Evolutionary conservation across 768 basidiomycete genomes (phyloP).

Genomic region (Chlorophyllum brunneum): DNA sequence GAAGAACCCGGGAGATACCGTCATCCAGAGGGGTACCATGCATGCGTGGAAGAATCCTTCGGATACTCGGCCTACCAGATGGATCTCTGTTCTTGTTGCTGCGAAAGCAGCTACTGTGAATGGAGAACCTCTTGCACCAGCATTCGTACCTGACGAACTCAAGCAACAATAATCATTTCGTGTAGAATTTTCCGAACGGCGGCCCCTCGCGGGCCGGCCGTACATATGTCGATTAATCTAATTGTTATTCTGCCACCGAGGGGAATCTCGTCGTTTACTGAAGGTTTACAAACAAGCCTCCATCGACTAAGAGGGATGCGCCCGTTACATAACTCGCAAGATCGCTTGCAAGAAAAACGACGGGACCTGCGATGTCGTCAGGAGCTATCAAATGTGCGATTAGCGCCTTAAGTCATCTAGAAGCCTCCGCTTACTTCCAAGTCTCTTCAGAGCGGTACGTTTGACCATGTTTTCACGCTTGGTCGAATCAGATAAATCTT

Average conservation of each 20-base stretch:
- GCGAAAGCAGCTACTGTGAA: constrained; percentile 50
- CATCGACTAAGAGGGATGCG: constrained; percentile 63
- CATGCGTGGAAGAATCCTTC: constrained; percentile 64
- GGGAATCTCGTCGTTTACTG: constrained; percentile 35
- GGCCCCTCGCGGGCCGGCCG: constrained; percentile 5
- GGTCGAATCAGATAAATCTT: constrained; percentile 55
- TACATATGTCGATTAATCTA: background rate
- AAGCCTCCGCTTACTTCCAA: constrained; percentile 46
- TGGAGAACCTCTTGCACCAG: constrained; percentile 36
- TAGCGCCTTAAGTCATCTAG: background rate
- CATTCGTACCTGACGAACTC: constrained; percentile 16
- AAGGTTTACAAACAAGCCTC: constrained; percentile 71
- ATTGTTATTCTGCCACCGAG: background rate
- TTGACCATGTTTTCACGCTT: constrained; percentile 64
- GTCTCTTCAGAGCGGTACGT: constrained; percentile 60
- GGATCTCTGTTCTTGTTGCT: constrained; percentile 49
- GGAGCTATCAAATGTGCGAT: constrained; percentile 35
- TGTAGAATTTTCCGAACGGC: background rate
- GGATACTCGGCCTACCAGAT: constrained; percentile 40
- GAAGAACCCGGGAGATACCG: constrained; percentile 51
- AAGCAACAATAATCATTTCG: background rate
- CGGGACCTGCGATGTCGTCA: constrained; percentile 71
- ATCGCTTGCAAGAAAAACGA: constrained; percentile 70
- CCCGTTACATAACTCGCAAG: constrained; percentile 70
- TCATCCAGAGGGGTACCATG: constrained; percentile 55